Evolutionary conservation across 2,329 filamentous ascomycete species (phyloP).

Genomic region (Trichophyton rubrum): DNA sequence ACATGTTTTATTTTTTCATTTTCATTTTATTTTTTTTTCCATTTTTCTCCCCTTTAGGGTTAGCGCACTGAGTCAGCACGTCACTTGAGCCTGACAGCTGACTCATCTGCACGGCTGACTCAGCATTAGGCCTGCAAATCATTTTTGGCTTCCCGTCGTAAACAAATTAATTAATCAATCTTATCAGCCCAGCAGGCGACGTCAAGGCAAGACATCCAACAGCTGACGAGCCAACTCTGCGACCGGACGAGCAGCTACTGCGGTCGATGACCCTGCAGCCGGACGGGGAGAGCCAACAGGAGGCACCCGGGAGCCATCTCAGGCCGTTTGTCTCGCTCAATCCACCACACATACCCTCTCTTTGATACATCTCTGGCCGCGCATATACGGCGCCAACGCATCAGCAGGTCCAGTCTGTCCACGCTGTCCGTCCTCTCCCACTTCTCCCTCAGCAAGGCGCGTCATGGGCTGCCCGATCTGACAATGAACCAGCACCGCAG

Average conservation of each 20-base stretch:
- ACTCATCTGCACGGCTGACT: background rate
- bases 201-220: background rate
- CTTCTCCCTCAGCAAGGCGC: slow-evolving; percentile 14
- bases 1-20: background rate
- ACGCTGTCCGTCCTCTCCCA: background rate
- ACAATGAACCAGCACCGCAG: slow-evolving; percentile 10
- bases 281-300: background rate
- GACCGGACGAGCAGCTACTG: background rate
- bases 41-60: background rate
- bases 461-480: slow-evolving; percentile 5
- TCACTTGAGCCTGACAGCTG: background rate
- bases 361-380: background rate
- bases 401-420: background rate
- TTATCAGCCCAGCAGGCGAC: background rate
- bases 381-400: slow-evolving; percentile 1
- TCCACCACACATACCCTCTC: background rate
- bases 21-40: slow-evolving; percentile 1
- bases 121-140: background rate
- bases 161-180: background rate
- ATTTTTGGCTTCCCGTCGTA: too few relatives aligned
- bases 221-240: background rate
- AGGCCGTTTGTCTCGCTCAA: background rate
- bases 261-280: background rate
- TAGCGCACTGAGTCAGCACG: background rate
- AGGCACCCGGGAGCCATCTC: background rate